Evolutionary conservation across 106 monocot species (phyloP), one percentile per base, ranked within the genome.

Genomic region (Dendrobium catenatum): DNA sequence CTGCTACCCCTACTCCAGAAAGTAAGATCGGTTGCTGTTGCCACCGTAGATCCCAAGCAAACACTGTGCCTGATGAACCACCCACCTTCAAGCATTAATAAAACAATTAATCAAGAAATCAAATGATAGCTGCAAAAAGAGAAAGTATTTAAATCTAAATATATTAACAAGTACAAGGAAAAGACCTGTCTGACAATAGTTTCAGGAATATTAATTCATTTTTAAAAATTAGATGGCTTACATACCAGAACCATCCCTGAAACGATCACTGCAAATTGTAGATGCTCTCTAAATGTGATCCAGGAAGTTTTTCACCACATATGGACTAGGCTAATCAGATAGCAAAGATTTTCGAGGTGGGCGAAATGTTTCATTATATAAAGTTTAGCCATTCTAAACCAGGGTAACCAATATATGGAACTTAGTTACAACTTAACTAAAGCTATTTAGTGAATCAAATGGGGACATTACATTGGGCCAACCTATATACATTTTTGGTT

Each of bases 31-130:
- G 94, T 48, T 93, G 89, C 74, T 98, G 86, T 79, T 88, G 94
- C 85, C 85, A 89, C 7, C 97, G 86, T 67, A 92, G 86, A 86
- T 98, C 97, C 97, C 97, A 98, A 55, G 94, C 94, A 93, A 91
- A 93, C 54, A 95, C 85, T 73, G 89, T 91, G 49, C 98, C 98
- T 82, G 81, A 82, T 74, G 98, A 98, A 19, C 94, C 98, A 55
- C 98, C 98, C 0, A 85, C 91, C 98, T 98, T 80, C 73, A 90
- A 79, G 33, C 24, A 85, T 86, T 78, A 13, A 81, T 75, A 2
- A 76, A 76, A 42, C 37, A 16, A 73, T 6, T 42, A 42, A 73
- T 19, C 41, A 73, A 73, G 13, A 68, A 68, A 68, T 29, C 29
- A 9, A 31, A 73, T 9, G 77, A 4, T 26, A 77, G 48, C 47